Evolutionary conservation across 2,329 filamentous ascomycete species (phyloP), one percentile per base, ranked within the genome.

Genomic region (Fusarium burgessii): DNA sequence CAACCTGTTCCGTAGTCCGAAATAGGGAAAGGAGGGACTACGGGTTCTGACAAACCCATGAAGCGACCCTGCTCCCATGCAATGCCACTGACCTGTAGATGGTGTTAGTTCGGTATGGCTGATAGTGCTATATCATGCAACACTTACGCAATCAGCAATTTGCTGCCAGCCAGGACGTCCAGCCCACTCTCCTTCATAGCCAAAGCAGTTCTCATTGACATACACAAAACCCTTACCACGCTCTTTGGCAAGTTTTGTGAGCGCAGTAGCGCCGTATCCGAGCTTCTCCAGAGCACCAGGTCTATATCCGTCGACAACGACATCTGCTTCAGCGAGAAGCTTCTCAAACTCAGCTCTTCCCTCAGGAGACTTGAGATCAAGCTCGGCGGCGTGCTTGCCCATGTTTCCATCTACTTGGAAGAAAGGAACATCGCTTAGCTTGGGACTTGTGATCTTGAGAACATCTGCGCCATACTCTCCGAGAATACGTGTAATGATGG

Each of bases 401-500:
- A 90, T 88, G 76, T 93, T 93, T 15, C 90, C 88, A 70, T 93
- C 91, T 2, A 92, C 86, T 72, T 93, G 91, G 79, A 92, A 92
- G 79, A 91, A 91, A 0, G 90, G 90, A 3, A 93, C 89, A 66
- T 93, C 91, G 7, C 88, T 88, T n/a, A 94, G 83, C 47, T 88
- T 82, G 0, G 90, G 87, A 11, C 88, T 89, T 5, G 91, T 93
- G 47, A 94, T 84, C 74, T 93, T 92, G 71, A 94, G 84, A 1
- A 94, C 91, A 57, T 91, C 87, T 11, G 92, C 92, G 4, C 92
- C 92, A 76, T 93, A 91, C 68, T 93, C 92, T n/a, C 90, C 91
- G 0, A 94, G 85, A 3, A 90, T 90, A 33, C 91, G 88, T 6
- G 89, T 89, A 71, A 94, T 90, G 7, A 90, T 88, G n/a, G 92